Percentiles rank a stretch among this genome's conserved stretches.
Conservation (phyloP, 2,329 filamentous ascomycete species). For the Cladobotryum mycophilum region DNA sequence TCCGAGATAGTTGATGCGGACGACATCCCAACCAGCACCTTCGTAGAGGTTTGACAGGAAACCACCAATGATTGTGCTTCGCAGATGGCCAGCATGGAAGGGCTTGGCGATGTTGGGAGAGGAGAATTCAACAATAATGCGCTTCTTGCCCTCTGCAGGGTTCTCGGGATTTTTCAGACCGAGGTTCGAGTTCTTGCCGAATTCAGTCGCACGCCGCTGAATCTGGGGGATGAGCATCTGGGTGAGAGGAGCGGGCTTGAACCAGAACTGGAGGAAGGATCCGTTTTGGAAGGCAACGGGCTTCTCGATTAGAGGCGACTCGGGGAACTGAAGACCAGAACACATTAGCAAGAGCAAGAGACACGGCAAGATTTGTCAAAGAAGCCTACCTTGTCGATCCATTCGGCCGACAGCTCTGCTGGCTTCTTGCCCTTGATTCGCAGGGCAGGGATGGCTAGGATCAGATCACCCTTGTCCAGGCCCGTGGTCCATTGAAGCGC, state of each 20-base stretch:
- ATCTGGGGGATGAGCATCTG: neutral
- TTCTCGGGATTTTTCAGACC: slow-evolving; percentile 58
- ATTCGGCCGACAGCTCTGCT: slow-evolving; percentile 54
- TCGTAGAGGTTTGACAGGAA: slow-evolving; percentile 70
- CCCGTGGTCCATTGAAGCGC: slow-evolving; percentile 72
- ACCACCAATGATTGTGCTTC: slow-evolving; percentile 73
- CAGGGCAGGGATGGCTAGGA: slow-evolving; percentile 72
- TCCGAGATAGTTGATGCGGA: slow-evolving; percentile 67
- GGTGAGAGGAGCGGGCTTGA: neutral
- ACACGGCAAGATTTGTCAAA: neutral
- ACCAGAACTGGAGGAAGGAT: neutral
- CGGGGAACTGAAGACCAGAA: neutral
- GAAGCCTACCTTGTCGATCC: slow-evolving; percentile 49
- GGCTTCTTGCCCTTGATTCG: slow-evolving; percentile 67
- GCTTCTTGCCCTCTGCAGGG: slow-evolving; percentile 55
- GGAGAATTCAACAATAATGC: slow-evolving; percentile 72
- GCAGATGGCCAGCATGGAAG: slow-evolving; percentile 71
- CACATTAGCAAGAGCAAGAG: neutral
- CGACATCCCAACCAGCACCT: slow-evolving; percentile 65
- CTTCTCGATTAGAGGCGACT: slow-evolving; percentile 3
- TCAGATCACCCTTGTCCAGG: slow-evolving; percentile 76
- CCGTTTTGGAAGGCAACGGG: neutral
- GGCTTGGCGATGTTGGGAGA: slow-evolving; percentile 84
- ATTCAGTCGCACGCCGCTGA: slow-evolving; percentile 20
- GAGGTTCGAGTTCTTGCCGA: slow-evolving; percentile 54